Evolutionary conservation across 768 basidiomycete genomes (phyloP).

Genomic region (Panellus pusillus): DNA sequence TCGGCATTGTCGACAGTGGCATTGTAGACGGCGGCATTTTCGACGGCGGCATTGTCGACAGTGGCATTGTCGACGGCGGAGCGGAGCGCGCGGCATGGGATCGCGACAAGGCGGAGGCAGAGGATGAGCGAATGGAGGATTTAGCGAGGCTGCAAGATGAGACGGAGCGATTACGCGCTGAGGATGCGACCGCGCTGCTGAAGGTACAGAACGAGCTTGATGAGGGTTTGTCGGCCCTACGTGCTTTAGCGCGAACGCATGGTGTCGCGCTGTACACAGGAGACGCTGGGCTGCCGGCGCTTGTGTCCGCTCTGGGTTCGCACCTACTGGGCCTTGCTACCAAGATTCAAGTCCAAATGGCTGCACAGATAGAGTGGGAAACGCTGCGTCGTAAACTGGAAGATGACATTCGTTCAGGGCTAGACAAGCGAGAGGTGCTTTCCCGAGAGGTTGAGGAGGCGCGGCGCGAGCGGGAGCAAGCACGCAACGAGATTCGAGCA

Average conservation of each 20-base stretch:
- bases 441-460: slow-evolving; percentile 55
- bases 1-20: too few relatives aligned
- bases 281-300: slow-evolving; percentile 49
- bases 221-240: slow-evolving; percentile 46
- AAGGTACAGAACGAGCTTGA: slow-evolving; percentile 51
- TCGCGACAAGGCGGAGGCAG: slow-evolving; percentile 45
- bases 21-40: too few relatives aligned
- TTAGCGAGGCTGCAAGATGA: slow-evolving; percentile 48
- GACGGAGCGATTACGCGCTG: slow-evolving; percentile 43
- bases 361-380: slow-evolving; percentile 51
- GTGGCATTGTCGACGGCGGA: too few relatives aligned
- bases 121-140: slow-evolving; percentile 51
- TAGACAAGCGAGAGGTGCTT: slow-evolving; percentile 49
- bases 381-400: slow-evolving; percentile 43
- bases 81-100: slow-evolving; percentile 53
- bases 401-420: slow-evolving; percentile 45
- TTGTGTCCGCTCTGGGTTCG: slow-evolving; percentile 47
- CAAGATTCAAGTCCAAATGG: slow-evolving; percentile 42
- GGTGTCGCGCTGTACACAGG: slow-evolving; percentile 54
- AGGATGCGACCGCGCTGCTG: slow-evolving; percentile 37
- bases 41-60: too few relatives aligned
- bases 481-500: slow-evolving; percentile 39
- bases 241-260: slow-evolving; percentile 54
- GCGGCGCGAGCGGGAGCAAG: slow-evolving; percentile 51
- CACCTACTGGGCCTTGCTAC: slow-evolving; percentile 53